Evolutionary conservation across 1,139 yeast species (phyloP), one percentile per base, ranked within the genome.

Genomic region (Entelexis paramagnoliae): DNA sequence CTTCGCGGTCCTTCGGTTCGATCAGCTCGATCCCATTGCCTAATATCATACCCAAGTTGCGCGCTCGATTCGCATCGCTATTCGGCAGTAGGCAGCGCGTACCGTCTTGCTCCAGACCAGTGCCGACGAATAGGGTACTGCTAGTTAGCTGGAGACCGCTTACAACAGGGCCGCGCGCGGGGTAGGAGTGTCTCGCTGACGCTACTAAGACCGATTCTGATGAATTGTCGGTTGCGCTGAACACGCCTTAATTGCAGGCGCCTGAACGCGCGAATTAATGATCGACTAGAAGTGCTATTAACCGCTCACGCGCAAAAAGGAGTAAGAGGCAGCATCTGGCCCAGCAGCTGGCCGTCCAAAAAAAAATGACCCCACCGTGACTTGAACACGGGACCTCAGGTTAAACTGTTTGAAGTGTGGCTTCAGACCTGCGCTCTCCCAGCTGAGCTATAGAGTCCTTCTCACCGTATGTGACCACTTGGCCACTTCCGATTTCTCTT

Each of bases 401-500:
- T 51, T 51, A 24, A 49, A 13, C 48, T 42, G 38, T 47, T 40
- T 17, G 39, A 20, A 22, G 26, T 36, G 24, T 36, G 41, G 42
- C 54, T 51, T 51, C 54, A 51, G 54, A 51, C 54, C 54, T 51
- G 54, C 54, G 54, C 54, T 51, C 54, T 51, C 54, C 54, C 54
- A 51, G 49, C 48, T 51, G 54, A 51, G 54, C 54, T 51, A 51
- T 50, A 51, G 54, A 26, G 54, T 48, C 51, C 6, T 28, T 4
- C 29, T 14, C 8, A 24, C 29, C 33, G n/a, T 35, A 17, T 26
- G 33, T 14, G 24, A 17, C 9, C 9, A 29, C 45, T 41, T 16
- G 22, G 45, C 45, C 45, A 41, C 45, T n/a, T 11, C 26, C 34
- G 24, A 24, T 34, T 41, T 29, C 26, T 22, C 29, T 29, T 41